Conservation (phyloP, 139 green algal genomes). For the Chlorella vulgaris region DNA sequence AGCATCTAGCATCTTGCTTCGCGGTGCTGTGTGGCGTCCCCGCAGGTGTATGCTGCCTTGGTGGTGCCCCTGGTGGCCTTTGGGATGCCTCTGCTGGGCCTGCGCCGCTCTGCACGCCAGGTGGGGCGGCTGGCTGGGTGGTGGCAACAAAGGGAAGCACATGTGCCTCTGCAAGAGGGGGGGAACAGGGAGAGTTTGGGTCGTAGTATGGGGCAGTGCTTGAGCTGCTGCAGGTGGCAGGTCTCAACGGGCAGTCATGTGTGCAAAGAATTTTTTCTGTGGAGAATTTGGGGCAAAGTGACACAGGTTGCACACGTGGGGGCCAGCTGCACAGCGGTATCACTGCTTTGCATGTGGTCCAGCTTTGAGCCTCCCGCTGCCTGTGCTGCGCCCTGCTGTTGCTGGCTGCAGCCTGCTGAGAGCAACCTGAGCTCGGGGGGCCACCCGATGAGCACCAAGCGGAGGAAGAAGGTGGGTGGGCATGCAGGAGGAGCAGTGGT, state of each 20-base stretch:
- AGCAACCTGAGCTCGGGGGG: neutral
- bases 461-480: conserved; percentile 11
- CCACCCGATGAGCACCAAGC: conserved; percentile 7
- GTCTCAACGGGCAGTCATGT: too few species aligned
- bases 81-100: conserved; percentile 33
- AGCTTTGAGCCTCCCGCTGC: neutral
- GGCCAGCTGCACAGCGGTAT: too few species aligned
- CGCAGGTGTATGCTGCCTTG: conserved; percentile 10
- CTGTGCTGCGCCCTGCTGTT: neutral
- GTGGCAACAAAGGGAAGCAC: too few species aligned
- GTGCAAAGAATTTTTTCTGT: too few species aligned
- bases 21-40: too few species aligned
- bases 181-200: too few species aligned
- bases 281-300: too few species aligned
- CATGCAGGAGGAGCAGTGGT: neutral
- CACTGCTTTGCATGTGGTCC: neutral
- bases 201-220: too few species aligned
- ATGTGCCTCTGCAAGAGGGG: too few species aligned
- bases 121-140: neutral
- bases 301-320: too few species aligned
- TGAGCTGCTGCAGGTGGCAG: too few species aligned
- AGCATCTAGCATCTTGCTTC: too few species aligned
- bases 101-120: conserved; percentile 5
- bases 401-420: neutral
- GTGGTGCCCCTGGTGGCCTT: conserved; percentile 19